Percentiles rank a stretch among this genome's conserved stretches.
phyloP scores from a whole-genome alignment of 441 rosid species.

The Dalechampia spathulata region DNA sequence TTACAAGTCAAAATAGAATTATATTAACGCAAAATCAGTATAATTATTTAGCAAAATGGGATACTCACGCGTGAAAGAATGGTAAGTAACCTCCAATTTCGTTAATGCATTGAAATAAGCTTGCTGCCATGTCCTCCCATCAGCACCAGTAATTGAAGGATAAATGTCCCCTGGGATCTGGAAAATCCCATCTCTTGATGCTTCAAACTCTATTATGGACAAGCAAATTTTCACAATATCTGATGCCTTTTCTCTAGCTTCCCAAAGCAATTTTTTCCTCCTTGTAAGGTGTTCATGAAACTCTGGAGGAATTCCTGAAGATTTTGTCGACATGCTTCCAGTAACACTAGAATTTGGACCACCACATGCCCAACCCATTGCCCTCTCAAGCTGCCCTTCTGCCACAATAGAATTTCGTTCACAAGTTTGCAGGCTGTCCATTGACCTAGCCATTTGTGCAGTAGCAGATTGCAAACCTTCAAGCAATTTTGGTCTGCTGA shows the following conservation, averaged over 20 bases:
- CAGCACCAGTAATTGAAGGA: slow-evolving; percentile 39
- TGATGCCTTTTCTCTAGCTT: slow-evolving; percentile 85
- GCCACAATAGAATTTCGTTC: slow-evolving; percentile 69
- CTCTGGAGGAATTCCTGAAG: slow-evolving; percentile 80
- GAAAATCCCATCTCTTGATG: slow-evolving; percentile 84
- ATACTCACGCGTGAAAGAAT: slow-evolving; percentile 78
- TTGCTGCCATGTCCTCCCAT: slow-evolving; percentile 81
- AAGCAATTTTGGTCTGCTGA: slow-evolving; percentile 65
- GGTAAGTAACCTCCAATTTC: slow-evolving; percentile 69
- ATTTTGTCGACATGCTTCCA: slow-evolving; percentile 56
- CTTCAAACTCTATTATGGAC: slow-evolving; percentile 87
- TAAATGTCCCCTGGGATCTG: slow-evolving; percentile 51
- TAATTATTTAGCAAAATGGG: slow-evolving; percentile 11
- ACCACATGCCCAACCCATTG: slow-evolving; percentile 99
- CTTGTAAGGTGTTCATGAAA: slow-evolving; percentile 82
- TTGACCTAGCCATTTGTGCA: slow-evolving; percentile 56
- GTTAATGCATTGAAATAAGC: slow-evolving; percentile 59
- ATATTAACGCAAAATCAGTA: slow-evolving; percentile 2
- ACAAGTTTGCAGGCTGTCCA: slow-evolving; percentile 76
- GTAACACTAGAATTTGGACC: slow-evolving; percentile 55
- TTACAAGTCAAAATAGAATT: slow-evolving; percentile 11
- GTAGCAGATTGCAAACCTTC: slow-evolving; percentile 62
- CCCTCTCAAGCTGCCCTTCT: slow-evolving; percentile 95
- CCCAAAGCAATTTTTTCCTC: slow-evolving; percentile 67
- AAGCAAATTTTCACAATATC: slow-evolving; percentile 64